phyloP scores from a whole-genome alignment of 2,329 filamentous ascomycete species.

The Ascochyta clinopodiicola region DNA sequence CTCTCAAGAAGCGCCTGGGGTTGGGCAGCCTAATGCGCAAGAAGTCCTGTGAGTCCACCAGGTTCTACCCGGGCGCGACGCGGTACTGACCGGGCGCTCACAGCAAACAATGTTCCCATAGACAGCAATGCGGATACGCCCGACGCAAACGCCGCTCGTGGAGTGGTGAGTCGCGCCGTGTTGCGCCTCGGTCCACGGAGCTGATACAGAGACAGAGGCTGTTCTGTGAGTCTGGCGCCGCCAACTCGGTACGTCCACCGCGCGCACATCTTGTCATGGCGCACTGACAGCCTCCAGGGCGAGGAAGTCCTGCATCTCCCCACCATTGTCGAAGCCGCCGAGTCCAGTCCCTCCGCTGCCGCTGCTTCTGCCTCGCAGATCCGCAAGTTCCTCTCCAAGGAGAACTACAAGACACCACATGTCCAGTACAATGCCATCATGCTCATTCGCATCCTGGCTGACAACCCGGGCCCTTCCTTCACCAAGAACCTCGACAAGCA shows the following conservation, averaged over 20 bases:
- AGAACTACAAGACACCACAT: conserved; percentile 69
- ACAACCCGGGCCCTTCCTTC: conserved; percentile 90
- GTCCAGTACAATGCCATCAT: conserved; percentile 96
- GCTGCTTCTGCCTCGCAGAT: conserved; percentile 81
- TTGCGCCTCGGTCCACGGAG: conserved; percentile 7
- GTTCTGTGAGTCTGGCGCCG: conserved; percentile 79
- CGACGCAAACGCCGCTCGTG: conserved; percentile 69
- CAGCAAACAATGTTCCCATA: conserved; percentile 38
- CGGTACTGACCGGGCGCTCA: conserved; percentile 21
- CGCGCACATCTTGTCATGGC: no score
- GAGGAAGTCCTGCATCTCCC: conserved; percentile 94
- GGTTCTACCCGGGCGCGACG: not conserved
- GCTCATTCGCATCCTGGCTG: conserved; percentile 87
- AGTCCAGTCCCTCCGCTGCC: conserved; percentile 87
- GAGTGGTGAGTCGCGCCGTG: conserved; percentile 63
- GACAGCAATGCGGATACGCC: conserved; percentile 62
- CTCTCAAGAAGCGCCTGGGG: conserved; percentile 49
- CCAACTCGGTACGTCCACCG: conserved; percentile 51
- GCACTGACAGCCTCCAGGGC: conserved; percentile 58
- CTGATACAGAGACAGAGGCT: conserved; percentile 63
- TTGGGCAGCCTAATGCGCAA: conserved; percentile 47
- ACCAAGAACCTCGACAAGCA: conserved; percentile 88
- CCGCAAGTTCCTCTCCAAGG: conserved; percentile 79
- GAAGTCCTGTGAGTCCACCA: conserved; percentile 31
- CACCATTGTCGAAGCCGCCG: conserved; percentile 90